Base-by-base conservation (phyloP, 257 asterid species). In the Anisodus tanguticus region DNA sequence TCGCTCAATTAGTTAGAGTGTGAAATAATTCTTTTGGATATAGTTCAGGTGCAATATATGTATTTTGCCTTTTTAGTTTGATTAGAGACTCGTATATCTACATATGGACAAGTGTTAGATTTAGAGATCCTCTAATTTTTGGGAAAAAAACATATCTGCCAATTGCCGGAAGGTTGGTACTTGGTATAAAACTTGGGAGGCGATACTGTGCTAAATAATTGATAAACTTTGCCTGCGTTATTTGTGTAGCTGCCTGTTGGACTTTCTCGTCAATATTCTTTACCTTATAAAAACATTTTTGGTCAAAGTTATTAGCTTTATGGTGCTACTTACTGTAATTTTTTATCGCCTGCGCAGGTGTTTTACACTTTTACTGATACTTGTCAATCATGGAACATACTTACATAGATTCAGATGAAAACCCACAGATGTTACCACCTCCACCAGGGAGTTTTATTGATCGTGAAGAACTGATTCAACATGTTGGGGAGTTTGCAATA, bases 371-470 rank as follows among this genome's bases (percentile, higher is more conserved):
- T 58, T 66, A 62, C 66, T 83, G 83, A 35, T 68, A 68, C 59
- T 81, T 63, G 53, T 74, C 63, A 37, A 57, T 58, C 12, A 85
- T 67, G 87, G 77, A 87, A 35, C 76, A 86, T 84, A 9, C 70
- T 22, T 87, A 81, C 85, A 88, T 88, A 90, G 98, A 94, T 86
- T 87, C 86, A 12, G 90, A 82, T 82, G 98, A 92, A 83, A 86
- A 89, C 81, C 93, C 85, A 41, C 94, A 90, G 88, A 92, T 95
- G 98, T 97, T 93, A 72, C 98, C 98, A 63, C 98, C 97, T 87
- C 97, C 98, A 41, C 96, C 97, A 58, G 97, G 97, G 84, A 95
- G 95, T 87, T 95, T 93, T 85, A 91, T 92, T 78, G 98, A 92
- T 55, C 94, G 97, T 70, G 98, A 93, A 88, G 98, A 95, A 88